phyloP scores from a whole-genome alignment of 805 yeast genomes.

The Starmerella apicola region DNA sequence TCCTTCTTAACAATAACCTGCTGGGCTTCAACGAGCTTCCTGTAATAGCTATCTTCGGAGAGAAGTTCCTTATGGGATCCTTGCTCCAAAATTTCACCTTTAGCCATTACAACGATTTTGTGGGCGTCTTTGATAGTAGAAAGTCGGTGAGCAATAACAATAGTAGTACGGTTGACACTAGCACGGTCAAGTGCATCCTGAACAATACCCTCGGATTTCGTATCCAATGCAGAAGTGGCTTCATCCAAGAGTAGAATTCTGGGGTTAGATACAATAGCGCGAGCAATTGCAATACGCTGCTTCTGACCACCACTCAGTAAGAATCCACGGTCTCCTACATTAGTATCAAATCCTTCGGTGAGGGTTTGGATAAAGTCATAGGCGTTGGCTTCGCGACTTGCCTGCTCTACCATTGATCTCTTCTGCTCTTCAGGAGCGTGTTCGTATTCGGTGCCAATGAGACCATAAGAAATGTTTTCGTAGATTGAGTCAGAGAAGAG shows the following conservation, averaged over 20 bases:
- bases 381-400: conserved; percentile 31
- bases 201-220: conserved; percentile 33
- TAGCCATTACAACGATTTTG: conserved; percentile 39
- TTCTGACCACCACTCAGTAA: conserved; percentile 60
- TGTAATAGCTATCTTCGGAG: conserved; percentile 23
- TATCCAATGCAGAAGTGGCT: conserved; percentile 51
- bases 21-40: conserved; percentile 30
- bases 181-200: conserved; percentile 32
- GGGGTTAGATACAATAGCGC: conserved; percentile 55
- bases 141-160: conserved; percentile 47
- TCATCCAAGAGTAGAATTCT: conserved; percentile 49
- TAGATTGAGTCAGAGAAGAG: conserved; percentile 75
- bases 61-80: conserved; percentile 33
- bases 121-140: conserved; percentile 47
- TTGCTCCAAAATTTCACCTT: conserved; percentile 39
- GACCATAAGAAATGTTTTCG: conserved; percentile 81
- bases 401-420: conserved; percentile 28
- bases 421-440: conserved; percentile 29
- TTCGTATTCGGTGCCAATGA: conserved; percentile 60
- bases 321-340: conserved; percentile 49
- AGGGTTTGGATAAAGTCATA: conserved; percentile 38
- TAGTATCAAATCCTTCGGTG: conserved; percentile 73
- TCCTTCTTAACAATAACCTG: conserved; percentile 18
- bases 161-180: conserved; percentile 34
- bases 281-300: conserved; percentile 58